Conservation (phyloP, 148 eudicot genomes). For the Rhododendron williamsianum region DNA sequence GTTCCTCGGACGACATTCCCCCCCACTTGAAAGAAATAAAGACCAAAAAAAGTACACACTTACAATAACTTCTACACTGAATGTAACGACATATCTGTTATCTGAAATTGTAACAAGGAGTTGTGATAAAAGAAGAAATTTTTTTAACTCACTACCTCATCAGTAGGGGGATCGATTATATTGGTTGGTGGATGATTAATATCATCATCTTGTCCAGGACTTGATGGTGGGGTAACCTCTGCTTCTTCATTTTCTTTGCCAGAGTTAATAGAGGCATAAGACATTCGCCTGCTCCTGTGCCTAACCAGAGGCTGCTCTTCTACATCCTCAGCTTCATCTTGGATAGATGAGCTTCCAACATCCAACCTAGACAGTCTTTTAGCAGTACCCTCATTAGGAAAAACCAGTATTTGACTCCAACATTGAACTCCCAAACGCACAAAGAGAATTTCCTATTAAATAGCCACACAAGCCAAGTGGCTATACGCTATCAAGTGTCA, state of each 20-base stretch:
- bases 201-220: constrained; percentile 37
- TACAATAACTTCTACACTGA: neutral
- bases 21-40: constrained; percentile 67
- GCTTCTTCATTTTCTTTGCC: constrained; percentile 35
- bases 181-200: constrained; percentile 25
- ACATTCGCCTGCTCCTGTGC: constrained; percentile 56
- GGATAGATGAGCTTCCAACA: constrained; percentile 57
- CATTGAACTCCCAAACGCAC: constrained; percentile 4
- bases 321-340: constrained; percentile 67
- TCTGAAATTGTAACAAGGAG: neutral
- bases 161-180: constrained; percentile 47
- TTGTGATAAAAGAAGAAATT: neutral
- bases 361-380: constrained; percentile 40
- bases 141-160: constrained; percentile 45
- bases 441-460: neutral
- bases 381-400: constrained; percentile 20
- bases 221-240: constrained; percentile 43
- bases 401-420: constrained; percentile 19
- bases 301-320: constrained; percentile 81
- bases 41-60: neutral
- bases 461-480: neutral
- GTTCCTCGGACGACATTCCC: constrained; percentile 93
- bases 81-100: neutral
- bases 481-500: neutral
- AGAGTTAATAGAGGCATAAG: constrained; percentile 39